Percentiles rank a stretch among this genome's conserved stretches.
Evolutionary conservation across 768 basidiomycete genomes (phyloP).

Genomic region (Xerocomus spinulosus): DNA sequence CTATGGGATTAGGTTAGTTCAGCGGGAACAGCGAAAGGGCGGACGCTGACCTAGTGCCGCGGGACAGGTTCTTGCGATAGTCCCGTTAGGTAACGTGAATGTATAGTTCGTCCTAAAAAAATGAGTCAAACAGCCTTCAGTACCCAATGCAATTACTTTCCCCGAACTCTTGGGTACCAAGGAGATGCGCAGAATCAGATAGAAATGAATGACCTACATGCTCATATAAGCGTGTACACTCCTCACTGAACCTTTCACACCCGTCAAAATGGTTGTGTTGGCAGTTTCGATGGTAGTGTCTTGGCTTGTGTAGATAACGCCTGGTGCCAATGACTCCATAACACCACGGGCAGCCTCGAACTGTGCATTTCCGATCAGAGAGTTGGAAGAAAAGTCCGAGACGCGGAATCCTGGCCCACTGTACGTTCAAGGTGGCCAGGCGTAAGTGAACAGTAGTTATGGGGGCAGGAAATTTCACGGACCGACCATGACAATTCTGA

Average conservation of each 20-base stretch:
- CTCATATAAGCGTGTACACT: constrained; percentile 67
- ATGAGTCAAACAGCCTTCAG: background rate
- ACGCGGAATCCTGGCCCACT: constrained; percentile 74
- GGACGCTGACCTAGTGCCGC: constrained; percentile 60
- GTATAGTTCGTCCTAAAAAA: constrained; percentile 53
- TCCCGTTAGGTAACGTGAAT: constrained; percentile 64
- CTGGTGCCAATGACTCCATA: constrained; percentile 40
- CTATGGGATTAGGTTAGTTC: constrained; percentile 30
- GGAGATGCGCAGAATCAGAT: background rate
- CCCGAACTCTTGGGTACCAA: background rate
- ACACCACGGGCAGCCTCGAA: constrained; percentile 63
- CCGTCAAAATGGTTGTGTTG: constrained; percentile 30
- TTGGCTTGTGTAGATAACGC: constrained; percentile 12
- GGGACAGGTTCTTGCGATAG: constrained; percentile 67
- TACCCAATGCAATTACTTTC: background rate
- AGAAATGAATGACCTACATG: constrained; percentile 46
- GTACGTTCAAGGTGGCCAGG: background rate
- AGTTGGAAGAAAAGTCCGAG: constrained; percentile 74
- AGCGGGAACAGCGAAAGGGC: constrained; percentile 1
- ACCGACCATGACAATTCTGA: constrained; percentile 70
- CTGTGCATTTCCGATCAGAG: constrained; percentile 65
- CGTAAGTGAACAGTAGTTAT: background rate
- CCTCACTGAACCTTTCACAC: constrained; percentile 57
- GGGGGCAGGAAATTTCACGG: constrained; percentile 8
- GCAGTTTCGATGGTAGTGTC: constrained; percentile 17